phyloP scores from a whole-genome alignment of 768 basidiomycete species.

The Cystofilobasidium capitatum region DNA sequence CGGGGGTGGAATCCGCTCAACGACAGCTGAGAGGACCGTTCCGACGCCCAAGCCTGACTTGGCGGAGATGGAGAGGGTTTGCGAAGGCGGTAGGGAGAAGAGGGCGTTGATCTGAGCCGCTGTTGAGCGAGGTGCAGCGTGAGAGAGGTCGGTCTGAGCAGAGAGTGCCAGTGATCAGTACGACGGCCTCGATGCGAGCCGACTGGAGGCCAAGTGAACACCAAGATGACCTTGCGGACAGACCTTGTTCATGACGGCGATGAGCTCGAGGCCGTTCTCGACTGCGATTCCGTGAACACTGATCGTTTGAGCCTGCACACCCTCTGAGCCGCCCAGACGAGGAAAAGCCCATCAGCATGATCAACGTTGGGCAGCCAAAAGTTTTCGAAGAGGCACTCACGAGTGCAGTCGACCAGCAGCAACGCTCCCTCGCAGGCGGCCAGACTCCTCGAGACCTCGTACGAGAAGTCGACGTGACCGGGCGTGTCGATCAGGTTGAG shows the following conservation, averaged over 20 bases:
- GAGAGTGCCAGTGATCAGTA: neutral
- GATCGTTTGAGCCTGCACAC: slow-evolving; percentile 93
- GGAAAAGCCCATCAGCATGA: neutral
- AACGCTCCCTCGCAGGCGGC: slow-evolving; percentile 87
- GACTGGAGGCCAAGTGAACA: neutral
- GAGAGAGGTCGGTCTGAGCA: slow-evolving; percentile 86
- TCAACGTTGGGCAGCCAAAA: neutral
- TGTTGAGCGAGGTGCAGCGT: slow-evolving; percentile 71
- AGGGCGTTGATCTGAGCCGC: slow-evolving; percentile 70
- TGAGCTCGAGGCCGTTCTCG: slow-evolving; percentile 57
- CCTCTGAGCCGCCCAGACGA: slow-evolving; percentile 47
- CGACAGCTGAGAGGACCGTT: slow-evolving; percentile 63
- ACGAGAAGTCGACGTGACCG: slow-evolving; percentile 96
- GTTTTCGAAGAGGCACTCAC: slow-evolving; percentile 31
- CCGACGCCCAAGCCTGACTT: slow-evolving; percentile 84
- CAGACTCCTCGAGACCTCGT: slow-evolving; percentile 87
- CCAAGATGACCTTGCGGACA: neutral
- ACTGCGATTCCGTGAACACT: slow-evolving; percentile 84
- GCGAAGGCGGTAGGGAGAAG: slow-evolving; percentile 64
- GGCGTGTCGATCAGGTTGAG: slow-evolving; percentile 96
- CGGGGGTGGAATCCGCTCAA: slow-evolving; percentile 78
- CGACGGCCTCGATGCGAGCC: neutral
- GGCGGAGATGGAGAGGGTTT: slow-evolving; percentile 74
- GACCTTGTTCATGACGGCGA: slow-evolving; percentile 83
- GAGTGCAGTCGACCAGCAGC: slow-evolving; percentile 83